Conservation (phyloP, 441 rosid species). For the Cnidoscolus chayamansa region DNA sequence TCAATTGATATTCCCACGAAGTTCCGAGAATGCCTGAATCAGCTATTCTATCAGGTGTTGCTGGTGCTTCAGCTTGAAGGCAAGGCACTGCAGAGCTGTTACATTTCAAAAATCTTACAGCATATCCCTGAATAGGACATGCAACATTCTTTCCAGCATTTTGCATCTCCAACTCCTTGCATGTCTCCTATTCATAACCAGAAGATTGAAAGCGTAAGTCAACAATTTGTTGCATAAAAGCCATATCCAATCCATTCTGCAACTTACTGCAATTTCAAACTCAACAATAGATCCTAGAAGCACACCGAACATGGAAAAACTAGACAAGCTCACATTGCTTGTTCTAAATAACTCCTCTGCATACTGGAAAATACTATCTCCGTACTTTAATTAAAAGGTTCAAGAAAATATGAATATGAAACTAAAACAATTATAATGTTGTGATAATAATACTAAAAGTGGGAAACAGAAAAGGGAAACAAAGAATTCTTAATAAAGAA, state of each 20-base stretch:
- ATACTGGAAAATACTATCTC: neutral
- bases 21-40: constrained; percentile 52
- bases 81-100: constrained; percentile 44
- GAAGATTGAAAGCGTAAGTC: constrained; percentile 9
- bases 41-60: constrained; percentile 54
- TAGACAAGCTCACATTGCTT: neutral
- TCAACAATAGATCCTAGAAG: constrained; percentile 6
- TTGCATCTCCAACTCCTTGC: constrained; percentile 39
- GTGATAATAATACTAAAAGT: neutral
- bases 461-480: neutral
- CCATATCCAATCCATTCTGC: constrained; percentile 10
- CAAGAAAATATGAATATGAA: neutral
- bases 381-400: neutral
- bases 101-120: constrained; percentile 70
- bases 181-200: constrained; percentile 48
- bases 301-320: neutral
- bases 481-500: no score
- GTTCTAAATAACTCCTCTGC: neutral
- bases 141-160: constrained; percentile 36
- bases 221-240: constrained; percentile 1
- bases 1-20: constrained; percentile 68
- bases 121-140: constrained; percentile 64
- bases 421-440: no score
- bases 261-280: constrained; percentile 9
- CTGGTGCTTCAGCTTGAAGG: constrained; percentile 60